Conservation (phyloP, 1,284 basidiomycete genomes). For the Rhodotorula glutinis region DNA sequence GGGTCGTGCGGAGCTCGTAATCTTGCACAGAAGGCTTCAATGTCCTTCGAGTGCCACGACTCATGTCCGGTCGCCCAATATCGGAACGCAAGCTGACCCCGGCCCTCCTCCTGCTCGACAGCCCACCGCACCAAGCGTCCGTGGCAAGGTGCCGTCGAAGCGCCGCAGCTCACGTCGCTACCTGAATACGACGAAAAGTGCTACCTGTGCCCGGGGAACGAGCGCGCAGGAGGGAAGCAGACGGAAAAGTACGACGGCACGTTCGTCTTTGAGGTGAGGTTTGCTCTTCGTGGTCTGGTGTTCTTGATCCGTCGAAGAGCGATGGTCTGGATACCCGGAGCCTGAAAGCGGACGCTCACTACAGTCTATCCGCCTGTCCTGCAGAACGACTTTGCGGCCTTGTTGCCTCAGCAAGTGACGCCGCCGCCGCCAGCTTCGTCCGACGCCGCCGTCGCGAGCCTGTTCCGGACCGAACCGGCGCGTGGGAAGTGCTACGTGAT, state of each 20-base stretch:
- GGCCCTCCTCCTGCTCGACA: conserved; percentile 62
- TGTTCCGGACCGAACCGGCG: conserved; percentile 69
- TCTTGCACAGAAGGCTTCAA: too few species aligned
- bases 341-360: too few species aligned
- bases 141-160: conserved; percentile 79
- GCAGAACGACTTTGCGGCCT: conserved; percentile 44
- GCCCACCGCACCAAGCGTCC: conserved; percentile 63
- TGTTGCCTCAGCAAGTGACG: conserved; percentile 23
- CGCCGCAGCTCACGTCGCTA: conserved; percentile 55
- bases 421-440: conserved; percentile 14
- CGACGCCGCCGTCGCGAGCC: conserved; percentile 3
- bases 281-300: conserved; percentile 48
- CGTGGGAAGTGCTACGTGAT: conserved; percentile 85
- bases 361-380: too few species aligned
- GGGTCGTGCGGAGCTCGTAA: too few species aligned
- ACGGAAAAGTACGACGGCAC: conserved; percentile 72
- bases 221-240: conserved; percentile 66
- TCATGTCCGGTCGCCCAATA: too few species aligned
- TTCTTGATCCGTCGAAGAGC: too few species aligned
- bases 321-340: too few species aligned
- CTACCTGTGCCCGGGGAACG: conserved; percentile 87
- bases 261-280: conserved; percentile 51
- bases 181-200: conserved; percentile 74
- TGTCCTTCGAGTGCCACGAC: too few species aligned
- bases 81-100: too few species aligned